Evolutionary conservation across 352 stramenopile genomes (phyloP), one percentile per base, ranked within the genome.

Genomic region (Phytopythium ostracodes): DNA sequence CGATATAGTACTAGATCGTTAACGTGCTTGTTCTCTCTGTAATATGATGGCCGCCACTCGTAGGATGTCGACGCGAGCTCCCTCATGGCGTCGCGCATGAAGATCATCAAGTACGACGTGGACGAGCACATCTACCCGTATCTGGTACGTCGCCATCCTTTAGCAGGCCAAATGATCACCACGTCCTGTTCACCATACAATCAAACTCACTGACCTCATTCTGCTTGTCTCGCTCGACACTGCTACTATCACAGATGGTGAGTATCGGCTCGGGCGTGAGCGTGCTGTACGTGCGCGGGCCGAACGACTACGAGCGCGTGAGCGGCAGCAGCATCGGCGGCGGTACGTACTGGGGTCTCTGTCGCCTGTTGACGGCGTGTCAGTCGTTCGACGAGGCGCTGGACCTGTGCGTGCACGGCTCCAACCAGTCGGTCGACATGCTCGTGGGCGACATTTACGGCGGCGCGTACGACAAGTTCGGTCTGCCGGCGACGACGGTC

Each of bases 391-490:
- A 96, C 66, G 87, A 94, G 60, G 87, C 85, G 22, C 69, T 96
- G 42, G 85, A 96, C 56, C 74, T 92, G 47, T 85, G 80, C 43
- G 87, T 93, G 11, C 66, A 89, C 59, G 87, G 87, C 47, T 83
- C 81, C 56, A 94, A 94, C 67, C 72, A 84, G 59, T 81, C 81
- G 24, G 94, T 99, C 12, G 96, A 99, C 73, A 98, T 99, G 92
- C 98, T 97, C 66, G 98, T 99, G 36, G 95, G 96, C 27, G 98
- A 99, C 72, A 99, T 99, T 67, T 99, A 99, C 72, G 98, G 98
- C 14, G 87, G 89, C 54, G 89, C 92, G 42, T 98, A 98, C 79
- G 92, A 96, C 27, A 96, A 97, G 62, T 98, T 98, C 57, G 93
- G 97, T 46, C 71, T 98, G 15, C 89, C 81, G 9, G 89, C 88